Evolutionary conservation across 2,329 filamentous ascomycete genomes (phyloP), one percentile per base, ranked within the genome.

Genomic region (Diaporthe aspalathi): DNA sequence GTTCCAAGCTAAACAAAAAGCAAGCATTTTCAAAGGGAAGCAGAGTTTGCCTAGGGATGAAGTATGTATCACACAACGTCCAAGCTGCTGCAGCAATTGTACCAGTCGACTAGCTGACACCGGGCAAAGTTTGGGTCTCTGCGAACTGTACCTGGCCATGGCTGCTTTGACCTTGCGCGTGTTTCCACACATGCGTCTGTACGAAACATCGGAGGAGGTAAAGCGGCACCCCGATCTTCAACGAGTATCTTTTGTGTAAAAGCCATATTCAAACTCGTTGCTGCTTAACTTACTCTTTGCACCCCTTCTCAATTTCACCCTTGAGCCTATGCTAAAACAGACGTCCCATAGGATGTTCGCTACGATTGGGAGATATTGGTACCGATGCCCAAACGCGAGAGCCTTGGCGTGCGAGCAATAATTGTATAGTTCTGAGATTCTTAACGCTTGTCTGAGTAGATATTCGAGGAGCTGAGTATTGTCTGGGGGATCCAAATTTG

Each of bases 1-100:
- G 14, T 27, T 50, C 2, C 49, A 27, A 27, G n/a, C 49, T 50
- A 27, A 50, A 16, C 16, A 40, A n/a, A n/a, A 27, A 14, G 35
- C 5, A 22, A 43, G 67, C 73, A 5, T 78, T 77, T 29, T 71
- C 68, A 12, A 77, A 72, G 67, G 76, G 77, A 11, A 77, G 73
- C 29, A 72, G 77, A n/a, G 56, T 38, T 16, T 78, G 76, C 35
- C 12, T 76, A 12, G 77, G 76, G 0, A 76, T 76, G 71, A 76
- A 77, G 77, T 78, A 52, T 74, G 76, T 75, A 35, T 35, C n/a
- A 11, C 1, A 1, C 12, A 7, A 24, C 12, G 20, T 5, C 7
- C 27, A 16, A 12, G 5, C 20, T 29, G 29, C 32, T 27, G n/a
- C 17, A 12, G 5, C 3, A 17, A 12, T 47, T 35, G n/a, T 11